These are phyloP conservation scores for Aspergillus sergii DNA, from an alignment of 2,329 filamentous ascomycete genomes.

Conservation along the genomic window DNA sequence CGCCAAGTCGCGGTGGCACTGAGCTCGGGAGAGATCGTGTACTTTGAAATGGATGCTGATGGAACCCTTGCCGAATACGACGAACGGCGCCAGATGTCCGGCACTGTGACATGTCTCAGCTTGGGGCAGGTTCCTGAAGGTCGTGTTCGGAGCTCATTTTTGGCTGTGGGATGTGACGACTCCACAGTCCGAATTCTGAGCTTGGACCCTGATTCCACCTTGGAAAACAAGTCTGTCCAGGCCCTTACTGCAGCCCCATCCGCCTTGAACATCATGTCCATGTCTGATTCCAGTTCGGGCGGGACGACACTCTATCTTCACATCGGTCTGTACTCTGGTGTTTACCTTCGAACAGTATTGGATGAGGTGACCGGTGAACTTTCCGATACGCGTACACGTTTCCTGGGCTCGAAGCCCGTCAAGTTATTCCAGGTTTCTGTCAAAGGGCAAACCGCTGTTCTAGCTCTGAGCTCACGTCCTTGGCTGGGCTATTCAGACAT, in stretches of 20 bases:
- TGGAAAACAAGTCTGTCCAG: constrained; percentile 94
- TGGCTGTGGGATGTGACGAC: constrained; percentile 96
- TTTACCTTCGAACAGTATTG: constrained; percentile 91
- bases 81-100: constrained; percentile 92
- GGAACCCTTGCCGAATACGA: constrained; percentile 91
- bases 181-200: constrained; percentile 92
- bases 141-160: constrained; percentile 82
- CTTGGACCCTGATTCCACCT: constrained; percentile 82
- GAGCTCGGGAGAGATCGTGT: constrained; percentile 94
- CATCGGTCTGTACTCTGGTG: constrained; percentile 91
- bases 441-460: constrained; percentile 78
- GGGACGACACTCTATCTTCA: constrained; percentile 90
- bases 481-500: constrained; percentile 94
- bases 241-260: constrained; percentile 89
- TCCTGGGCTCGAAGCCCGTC: constrained; percentile 87
- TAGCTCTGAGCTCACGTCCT: constrained; percentile 89
- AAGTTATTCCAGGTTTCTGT: constrained; percentile 91
- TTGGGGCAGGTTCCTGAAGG: constrained; percentile 91
- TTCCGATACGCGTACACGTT: constrained; percentile 91
- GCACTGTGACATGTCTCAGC: constrained; percentile 92
- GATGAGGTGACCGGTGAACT: constrained; percentile 96
- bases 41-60: constrained; percentile 95
- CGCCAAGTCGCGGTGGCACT: constrained; percentile 91
- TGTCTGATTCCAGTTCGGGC: constrained; percentile 90
- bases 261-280: constrained; percentile 86